Conservation (phyloP, 306 rosid species). For the Myrica gale region DNA sequence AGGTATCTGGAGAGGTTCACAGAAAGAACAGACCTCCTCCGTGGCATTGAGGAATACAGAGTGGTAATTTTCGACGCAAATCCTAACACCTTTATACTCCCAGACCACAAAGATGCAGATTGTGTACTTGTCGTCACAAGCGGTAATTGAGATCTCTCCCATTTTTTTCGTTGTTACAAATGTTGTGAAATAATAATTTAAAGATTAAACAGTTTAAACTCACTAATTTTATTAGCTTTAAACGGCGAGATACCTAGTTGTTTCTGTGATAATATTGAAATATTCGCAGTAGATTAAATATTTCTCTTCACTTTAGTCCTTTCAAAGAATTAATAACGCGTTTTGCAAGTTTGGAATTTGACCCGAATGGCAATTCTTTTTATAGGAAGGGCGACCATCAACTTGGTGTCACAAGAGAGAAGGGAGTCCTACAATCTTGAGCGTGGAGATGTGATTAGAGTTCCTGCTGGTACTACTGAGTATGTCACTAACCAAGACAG, state of each 20-base stretch:
- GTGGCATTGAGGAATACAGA: conserved; percentile 41
- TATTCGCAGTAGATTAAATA: too few relatives aligned
- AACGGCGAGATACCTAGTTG: background rate
- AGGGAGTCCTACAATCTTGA: conserved; percentile 39
- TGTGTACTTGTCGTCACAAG: conserved; percentile 22
- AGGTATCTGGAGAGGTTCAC: conserved; percentile 33
- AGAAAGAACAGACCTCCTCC: conserved; percentile 28
- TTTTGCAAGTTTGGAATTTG: too few relatives aligned
- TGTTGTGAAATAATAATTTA: background rate
- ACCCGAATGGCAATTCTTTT: background rate
- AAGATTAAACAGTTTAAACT: background rate
- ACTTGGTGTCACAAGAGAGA: conserved; percentile 31
- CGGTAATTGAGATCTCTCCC: conserved; percentile 19
- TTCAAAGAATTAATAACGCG: too few relatives aligned
- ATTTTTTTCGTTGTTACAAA: background rate
- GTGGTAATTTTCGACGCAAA: conserved; percentile 39
- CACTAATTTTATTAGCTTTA: background rate
- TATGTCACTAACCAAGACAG: conserved; percentile 33
- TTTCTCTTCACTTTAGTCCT: too few relatives aligned
- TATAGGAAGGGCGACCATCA: conserved; percentile 39
- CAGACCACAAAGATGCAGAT: conserved; percentile 50
- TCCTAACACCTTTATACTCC: conserved; percentile 42
- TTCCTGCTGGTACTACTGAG: conserved; percentile 36
- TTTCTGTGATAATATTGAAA: background rate
- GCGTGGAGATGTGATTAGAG: conserved; percentile 27